These are phyloP conservation scores for Avicennia marina DNA, from an alignment of 257 asterid species.

Conservation along the genomic window DNA sequence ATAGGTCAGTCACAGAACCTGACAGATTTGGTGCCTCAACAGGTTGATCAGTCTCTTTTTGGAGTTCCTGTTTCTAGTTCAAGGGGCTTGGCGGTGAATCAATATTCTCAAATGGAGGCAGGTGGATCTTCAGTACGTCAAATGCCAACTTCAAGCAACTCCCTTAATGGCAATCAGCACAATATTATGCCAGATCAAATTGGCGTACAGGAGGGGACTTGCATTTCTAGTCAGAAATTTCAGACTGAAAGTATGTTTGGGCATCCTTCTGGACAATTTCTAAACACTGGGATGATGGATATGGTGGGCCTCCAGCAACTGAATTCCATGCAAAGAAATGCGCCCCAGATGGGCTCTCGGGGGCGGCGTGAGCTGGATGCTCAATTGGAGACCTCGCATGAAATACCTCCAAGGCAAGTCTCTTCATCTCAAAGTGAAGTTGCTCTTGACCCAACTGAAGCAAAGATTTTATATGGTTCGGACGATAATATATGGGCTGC, in stretches of 20 bases:
- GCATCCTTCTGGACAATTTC: conserved; percentile 42
- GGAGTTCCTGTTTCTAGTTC: conserved; percentile 85
- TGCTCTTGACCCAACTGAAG: conserved; percentile 84
- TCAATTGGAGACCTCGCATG: conserved; percentile 37
- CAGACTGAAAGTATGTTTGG: conserved; percentile 45
- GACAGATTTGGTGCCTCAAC: conserved; percentile 54
- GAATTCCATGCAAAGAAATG: conserved; percentile 39
- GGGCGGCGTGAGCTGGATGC: conserved; percentile 39
- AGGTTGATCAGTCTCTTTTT: conserved; percentile 75
- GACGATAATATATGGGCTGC: conserved; percentile 80
- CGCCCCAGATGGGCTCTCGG: conserved; percentile 30
- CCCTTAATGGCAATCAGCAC: conserved; percentile 39
- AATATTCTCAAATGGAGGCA: conserved; percentile 46
- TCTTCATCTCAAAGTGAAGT: conserved; percentile 47
- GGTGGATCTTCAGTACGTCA: conserved; percentile 55
- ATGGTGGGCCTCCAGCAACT: conserved; percentile 46
- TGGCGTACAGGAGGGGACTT: conserved; percentile 35
- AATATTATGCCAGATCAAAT: conserved; percentile 42
- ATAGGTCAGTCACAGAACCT: conserved; percentile 44
- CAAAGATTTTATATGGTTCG: conserved; percentile 85
- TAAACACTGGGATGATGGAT: conserved; percentile 23
- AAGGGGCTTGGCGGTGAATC: conserved; percentile 52
- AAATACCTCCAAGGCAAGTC: conserved; percentile 30
- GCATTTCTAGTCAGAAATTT: conserved; percentile 41
- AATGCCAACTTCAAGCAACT: conserved; percentile 36